Base-by-base conservation (phyloP, 1,284 basidiomycete species). In the Chalciporus sp. region DNA sequence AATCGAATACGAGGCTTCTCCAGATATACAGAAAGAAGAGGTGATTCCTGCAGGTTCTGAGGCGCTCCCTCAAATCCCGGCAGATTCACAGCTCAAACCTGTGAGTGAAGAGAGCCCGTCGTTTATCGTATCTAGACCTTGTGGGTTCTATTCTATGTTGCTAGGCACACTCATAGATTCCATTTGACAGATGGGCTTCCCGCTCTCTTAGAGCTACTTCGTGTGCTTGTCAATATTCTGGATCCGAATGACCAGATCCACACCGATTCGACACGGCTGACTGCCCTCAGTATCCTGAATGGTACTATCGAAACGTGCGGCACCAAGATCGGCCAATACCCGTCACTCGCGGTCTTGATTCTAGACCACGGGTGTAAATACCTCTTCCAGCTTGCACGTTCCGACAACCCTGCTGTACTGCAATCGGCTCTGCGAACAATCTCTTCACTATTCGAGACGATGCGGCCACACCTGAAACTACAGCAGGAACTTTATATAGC, bases 401-500 rank as follows among this genome's bases (percentile, higher is more conserved):
- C 94, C 6, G 95, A 98, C 61, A 92, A 94, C 55, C 80, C 84
- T 2, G 78, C 82, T 43, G 83, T 99, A 41, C 81, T 98, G 10
- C 86, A 92, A 39, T 78, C 85, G 51, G 84, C 93, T 28, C 77
- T 99, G 37, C 89, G 96, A 26, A 88, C 92, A 0, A 92, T 95
- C 54, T 86, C 90, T 5, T 92, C 92, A 5, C 82, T 98, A 60
- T 90, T 98, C 64, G 89, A 94, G 59, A 92, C 92, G 4, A 90
- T 96, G 84, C 84, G 91, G 6, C 80, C 82, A 47, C 84, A 95
- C 64, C 78, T 99, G 51, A 99, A 98, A 74, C 80, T 96, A n/a
- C 97, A 99, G 68, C 90, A 95, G 66, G 97, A 99, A 69, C 83
- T 98, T 14, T 97, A 96, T 74, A 75, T 99, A 28, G 87, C 94